phyloP scores from a whole-genome alignment of 1,284 basidiomycete genomes.

The Hypsizygus ulmarius region DNA sequence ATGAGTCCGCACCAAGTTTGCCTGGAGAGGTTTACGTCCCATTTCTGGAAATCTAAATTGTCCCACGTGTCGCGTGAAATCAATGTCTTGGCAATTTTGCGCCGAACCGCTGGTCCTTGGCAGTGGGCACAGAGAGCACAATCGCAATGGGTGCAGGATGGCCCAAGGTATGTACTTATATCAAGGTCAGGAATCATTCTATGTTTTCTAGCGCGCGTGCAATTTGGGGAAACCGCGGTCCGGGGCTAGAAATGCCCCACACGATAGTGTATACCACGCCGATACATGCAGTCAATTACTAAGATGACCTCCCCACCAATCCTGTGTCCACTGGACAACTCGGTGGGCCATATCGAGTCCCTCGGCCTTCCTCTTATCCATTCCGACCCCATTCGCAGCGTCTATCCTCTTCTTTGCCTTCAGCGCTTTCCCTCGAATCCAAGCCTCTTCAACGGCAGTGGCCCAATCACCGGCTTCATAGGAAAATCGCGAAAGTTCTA shows the following conservation, averaged over 20 bases:
- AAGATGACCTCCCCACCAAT: slow-evolving; percentile 22
- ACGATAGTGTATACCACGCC: not conserved
- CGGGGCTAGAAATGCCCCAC: too few species aligned
- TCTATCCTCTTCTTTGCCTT: slow-evolving; percentile 46
- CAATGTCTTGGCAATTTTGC: not conserved
- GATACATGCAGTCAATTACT: slow-evolving; percentile 5
- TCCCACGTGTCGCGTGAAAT: not conserved
- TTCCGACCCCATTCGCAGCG: slow-evolving; percentile 24
- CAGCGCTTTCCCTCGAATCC: slow-evolving; percentile 39
- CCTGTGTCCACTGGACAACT: slow-evolving; percentile 50
- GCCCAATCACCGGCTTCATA: slow-evolving; percentile 76
- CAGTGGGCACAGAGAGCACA: too few species aligned
- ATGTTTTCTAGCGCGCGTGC: too few species aligned
- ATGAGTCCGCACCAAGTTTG: not conserved
- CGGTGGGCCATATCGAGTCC: slow-evolving; percentile 47
- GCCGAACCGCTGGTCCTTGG: too few species aligned
- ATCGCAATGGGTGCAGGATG: too few species aligned
- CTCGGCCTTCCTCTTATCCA: slow-evolving; percentile 37
- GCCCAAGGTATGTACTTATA: too few species aligned
- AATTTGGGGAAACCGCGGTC: too few species aligned
- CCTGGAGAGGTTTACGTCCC: slow-evolving; percentile 4
- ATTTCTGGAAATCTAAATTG: not conserved
- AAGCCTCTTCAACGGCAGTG: slow-evolving; percentile 53
- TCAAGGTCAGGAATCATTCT: too few species aligned
- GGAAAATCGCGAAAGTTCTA: slow-evolving; percentile 57